Conservation (phyloP, 495 filamentous ascomycete genomes). For the Aspergillus incahuasiensis region DNA sequence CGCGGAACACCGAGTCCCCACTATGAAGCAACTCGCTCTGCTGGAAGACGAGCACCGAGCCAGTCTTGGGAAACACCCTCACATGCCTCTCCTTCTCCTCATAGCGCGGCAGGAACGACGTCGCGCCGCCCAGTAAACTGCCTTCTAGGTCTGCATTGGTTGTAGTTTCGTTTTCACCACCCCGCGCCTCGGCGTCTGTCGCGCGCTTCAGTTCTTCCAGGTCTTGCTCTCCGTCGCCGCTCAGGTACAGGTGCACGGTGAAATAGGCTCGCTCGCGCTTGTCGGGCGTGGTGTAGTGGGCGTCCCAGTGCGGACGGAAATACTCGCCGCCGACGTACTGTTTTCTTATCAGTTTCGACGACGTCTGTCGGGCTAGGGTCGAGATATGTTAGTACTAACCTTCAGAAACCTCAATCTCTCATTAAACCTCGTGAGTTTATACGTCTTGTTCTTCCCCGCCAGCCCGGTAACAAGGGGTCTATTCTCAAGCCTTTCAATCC, state of each 20-base stretch:
- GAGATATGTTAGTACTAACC: neutral
- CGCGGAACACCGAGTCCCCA: slow-evolving; percentile 63
- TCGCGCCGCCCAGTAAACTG: slow-evolving; percentile 51
- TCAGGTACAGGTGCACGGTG: slow-evolving; percentile 84
- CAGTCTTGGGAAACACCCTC: slow-evolving; percentile 63
- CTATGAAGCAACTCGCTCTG: slow-evolving; percentile 62
- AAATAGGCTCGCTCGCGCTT: slow-evolving; percentile 56
- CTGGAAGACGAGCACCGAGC: slow-evolving; percentile 74
- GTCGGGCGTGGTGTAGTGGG: slow-evolving; percentile 57
- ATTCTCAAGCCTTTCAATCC: slow-evolving; percentile 34
- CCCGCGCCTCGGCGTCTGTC: slow-evolving; percentile 8
- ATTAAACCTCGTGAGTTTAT: slow-evolving; percentile 60
- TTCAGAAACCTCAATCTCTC: slow-evolving; percentile 76
- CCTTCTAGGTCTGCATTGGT: slow-evolving; percentile 16
- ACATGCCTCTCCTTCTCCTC: slow-evolving; percentile 42
- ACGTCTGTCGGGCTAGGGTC: neutral
- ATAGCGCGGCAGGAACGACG: slow-evolving; percentile 51
- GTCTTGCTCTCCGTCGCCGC: slow-evolving; percentile 50
- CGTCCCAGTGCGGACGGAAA: slow-evolving; percentile 78
- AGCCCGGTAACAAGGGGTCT: slow-evolving; percentile 42
- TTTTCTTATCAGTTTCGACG: neutral
- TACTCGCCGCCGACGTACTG: slow-evolving; percentile 67
- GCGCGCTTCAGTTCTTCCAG: slow-evolving; percentile 25
- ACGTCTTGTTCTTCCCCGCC: slow-evolving; percentile 42
- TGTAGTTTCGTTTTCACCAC: neutral